Base-by-base conservation (phyloP, 495 filamentous ascomycete species). In the Neurospora hispaniola region DNA sequence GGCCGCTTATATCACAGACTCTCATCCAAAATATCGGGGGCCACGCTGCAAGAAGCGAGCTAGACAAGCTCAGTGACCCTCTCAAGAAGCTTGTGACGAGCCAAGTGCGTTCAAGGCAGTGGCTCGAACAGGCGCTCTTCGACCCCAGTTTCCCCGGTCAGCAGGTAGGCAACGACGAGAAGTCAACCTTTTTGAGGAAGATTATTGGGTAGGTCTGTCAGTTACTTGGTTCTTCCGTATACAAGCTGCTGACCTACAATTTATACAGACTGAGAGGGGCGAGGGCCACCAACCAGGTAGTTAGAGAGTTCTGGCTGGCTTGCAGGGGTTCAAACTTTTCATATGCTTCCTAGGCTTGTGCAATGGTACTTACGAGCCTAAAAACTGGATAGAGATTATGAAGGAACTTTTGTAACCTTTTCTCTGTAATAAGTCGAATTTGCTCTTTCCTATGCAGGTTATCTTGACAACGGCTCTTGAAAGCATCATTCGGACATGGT, bases 61-160 rank as follows among this genome's bases (percentile, higher is more conserved):
- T 97, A 0, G 90, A 93, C 69, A 88, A 85, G 74, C 84, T 97
- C 7, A 88, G 85, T 72, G 92, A 95, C 66, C 92, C 92, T 39
- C 85, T 97, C 20, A 92, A 92, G 81, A 92, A 90, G 75, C 81
- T 96, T 4, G 84, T 97, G 4, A 87, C 88, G 71, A 85, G 88
- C 42, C 88, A 93, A 23, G 84, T 87, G n/a, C 79, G 80, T 20
- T 85, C 90, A 5, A 88, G 87, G 78, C 76, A 72, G 6, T 93
- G 91, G 91, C 80, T 93, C 10, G 82, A 88, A 42, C 78, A 78
- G 9, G 90, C 90, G 18, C 75, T 93, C 40, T 73, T 82, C 39
- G 81, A 80, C 71, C 79, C 84, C 7, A 80, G 78, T 1, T 89
- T 93, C 73, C 88, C 91, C 0, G 82, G 85, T 9, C 88, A 88